A percentile compares a stretch with the other conserved stretches of the same genome.
Evolutionary conservation across 768 basidiomycete species (phyloP).

Genomic region (Russula brevipes): DNA sequence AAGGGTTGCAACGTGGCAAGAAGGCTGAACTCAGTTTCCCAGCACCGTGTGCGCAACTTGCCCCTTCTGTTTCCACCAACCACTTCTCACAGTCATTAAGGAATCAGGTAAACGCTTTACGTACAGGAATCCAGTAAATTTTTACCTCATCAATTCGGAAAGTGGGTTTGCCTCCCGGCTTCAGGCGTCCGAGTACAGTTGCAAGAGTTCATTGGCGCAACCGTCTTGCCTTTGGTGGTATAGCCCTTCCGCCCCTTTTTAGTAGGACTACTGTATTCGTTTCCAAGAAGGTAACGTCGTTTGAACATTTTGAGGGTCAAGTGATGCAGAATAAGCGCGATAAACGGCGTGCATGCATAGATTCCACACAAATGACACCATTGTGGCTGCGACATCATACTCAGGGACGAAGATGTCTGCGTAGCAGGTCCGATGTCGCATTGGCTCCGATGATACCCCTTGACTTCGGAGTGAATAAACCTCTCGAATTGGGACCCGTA

Average conservation of each 20-base stretch:
- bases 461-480: too few relatives aligned
- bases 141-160: neutral
- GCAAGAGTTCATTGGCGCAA: neutral
- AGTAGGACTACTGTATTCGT: neutral
- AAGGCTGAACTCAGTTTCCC: neutral
- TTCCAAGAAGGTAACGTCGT: conserved; percentile 6
- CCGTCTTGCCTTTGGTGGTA: neutral
- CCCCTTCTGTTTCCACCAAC: neutral
- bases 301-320: conserved; percentile 1
- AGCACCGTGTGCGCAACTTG: neutral
- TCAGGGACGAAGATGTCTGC: too few relatives aligned
- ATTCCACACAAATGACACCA: neutral
- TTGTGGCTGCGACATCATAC: neutral
- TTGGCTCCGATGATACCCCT: too few relatives aligned
- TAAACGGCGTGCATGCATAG: neutral
- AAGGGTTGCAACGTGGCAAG: neutral
- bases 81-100: neutral
- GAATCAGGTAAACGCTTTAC: conserved; percentile 8
- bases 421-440: too few relatives aligned
- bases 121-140: conserved; percentile 2
- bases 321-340: neutral
- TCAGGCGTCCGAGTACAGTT: neutral
- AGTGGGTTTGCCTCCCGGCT: neutral
- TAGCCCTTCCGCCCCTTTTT: neutral
- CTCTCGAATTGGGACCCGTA: too few relatives aligned